Base-by-base conservation (phyloP, 306 rosid species). In the Citrullus colocynthis region DNA sequence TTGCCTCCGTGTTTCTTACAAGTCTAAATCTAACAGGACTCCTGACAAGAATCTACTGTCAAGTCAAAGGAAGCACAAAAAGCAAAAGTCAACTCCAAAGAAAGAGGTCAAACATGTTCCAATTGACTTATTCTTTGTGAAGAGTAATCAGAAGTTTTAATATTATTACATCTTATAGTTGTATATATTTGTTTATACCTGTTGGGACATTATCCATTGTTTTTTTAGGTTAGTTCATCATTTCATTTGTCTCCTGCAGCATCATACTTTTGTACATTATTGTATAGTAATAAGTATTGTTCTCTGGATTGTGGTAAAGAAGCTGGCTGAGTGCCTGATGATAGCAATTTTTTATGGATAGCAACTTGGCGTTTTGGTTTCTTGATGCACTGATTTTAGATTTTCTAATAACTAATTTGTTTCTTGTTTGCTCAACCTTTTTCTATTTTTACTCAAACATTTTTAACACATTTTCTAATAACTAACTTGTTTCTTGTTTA, bases 121-220 rank as follows among this genome's bases (percentile, higher is more conserved):
- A 66, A 92, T 95, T 64, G 98, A 95, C 82, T 57, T 52, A 34
- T 95, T 92, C 84, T 95, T 95, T 80, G 85, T 69, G 57, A 92
- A 82, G 85, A 90, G 83, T 76, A 82, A 74, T 81, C 84, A 80
- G 76, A 89, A 79, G 78, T 76, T 84, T 17, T 11, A 17, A 18
- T 32, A 61, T 42, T 75, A 36, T 9, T 52, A 75, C 18, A 7
- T 34, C 20, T 65, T 16, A 2, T 14, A 7, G 13, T n/a, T 56
- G 61, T n/a, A 58, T 48, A 51, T 76, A 78, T 65, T 36, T 52
- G 62, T 34, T 79, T 37, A 18, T 67, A 32, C 16, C 39, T 24
- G 1, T 52, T 14, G 36, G n/a, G 58, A 45, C 16, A 41, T 41
- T 69, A 8, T 6, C 32, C 74, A 41, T n/a, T 10, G 16, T 66